Base-by-base conservation (phyloP, 1,284 basidiomycete genomes). In the Cryptococcus sp. region DNA sequence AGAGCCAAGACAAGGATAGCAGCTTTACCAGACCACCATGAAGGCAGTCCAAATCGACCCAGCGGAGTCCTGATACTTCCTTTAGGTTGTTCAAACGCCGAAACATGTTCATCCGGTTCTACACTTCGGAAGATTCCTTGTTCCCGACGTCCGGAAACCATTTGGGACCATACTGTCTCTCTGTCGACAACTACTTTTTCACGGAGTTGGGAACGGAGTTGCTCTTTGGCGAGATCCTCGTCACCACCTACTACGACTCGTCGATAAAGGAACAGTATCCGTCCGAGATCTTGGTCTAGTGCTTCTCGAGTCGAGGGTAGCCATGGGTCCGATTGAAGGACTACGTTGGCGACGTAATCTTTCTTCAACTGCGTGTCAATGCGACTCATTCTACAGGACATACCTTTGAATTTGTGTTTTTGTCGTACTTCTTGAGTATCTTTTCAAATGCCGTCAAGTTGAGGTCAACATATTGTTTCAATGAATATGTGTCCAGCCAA, bases 391-490 rank as follows among this genome's bases (percentile, higher is more conserved):
- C 18, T 46, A 24, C 23, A 13, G 47, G 28, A 66, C 75, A 39
- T 53, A 83, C 85, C 68, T 87, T 82, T 57, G 82, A 88, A 60
- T 86, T 85, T 1, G 86, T 91, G 59, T 96, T 89, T 75, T 98
- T 98, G 81, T 98, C 94, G 69, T 96, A 97, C 87, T 98, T 98
- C 76, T 98, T 98, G 65, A 97, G 72, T 37, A 97, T 94, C 80
- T 98, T 98, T 64, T 91, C 84, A 77, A 98, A 91, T 0, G 93
- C 96, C 0, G 89, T 89, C 67, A 90, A 82, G 75, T 98, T 98
- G 50, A 98, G 80, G 64, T 97, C 89, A 46, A 92, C 85, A 63
- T 92, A 99, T n/a, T 91, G 88, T 71, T 83, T 84, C 52, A 98
- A 80, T 34, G 88, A 86, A n/a, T 86, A 87, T 44, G 87, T 79